These are phyloP conservation scores for Thuja plicata DNA, from an alignment of 83 land plant genomes.

Conservation along the genomic window DNA sequence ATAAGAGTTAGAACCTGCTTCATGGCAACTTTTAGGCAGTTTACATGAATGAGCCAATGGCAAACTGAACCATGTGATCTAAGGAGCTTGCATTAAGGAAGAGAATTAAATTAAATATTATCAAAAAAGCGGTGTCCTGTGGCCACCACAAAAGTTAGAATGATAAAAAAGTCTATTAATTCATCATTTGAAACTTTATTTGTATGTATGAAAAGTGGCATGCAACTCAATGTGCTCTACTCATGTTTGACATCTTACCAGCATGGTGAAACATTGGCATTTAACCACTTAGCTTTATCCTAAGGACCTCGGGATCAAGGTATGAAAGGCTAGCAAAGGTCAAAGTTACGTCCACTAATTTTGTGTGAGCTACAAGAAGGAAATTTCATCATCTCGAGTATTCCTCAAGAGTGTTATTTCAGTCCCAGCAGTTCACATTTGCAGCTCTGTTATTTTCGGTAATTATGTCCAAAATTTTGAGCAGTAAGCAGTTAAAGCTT, in stretches of 20 bases:
- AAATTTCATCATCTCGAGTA: neutral
- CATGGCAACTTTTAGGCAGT: neutral
- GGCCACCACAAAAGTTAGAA: neutral
- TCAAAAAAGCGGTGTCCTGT: neutral
- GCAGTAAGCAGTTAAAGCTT: neutral
- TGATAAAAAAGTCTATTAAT: neutral
- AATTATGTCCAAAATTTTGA: neutral
- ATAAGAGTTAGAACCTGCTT: neutral
- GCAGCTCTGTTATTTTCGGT: neutral
- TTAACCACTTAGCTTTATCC: neutral
- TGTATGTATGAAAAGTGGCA: neutral
- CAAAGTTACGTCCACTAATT: neutral
- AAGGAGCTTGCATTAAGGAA: neutral
- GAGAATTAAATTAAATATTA: neutral
- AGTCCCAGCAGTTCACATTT: neutral
- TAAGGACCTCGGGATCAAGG: slow-evolving; percentile 2
- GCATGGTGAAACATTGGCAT: neutral
- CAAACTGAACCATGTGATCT: neutral
- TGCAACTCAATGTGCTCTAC: neutral
- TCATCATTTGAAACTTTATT: neutral
- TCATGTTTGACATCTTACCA: neutral
- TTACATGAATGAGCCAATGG: neutral
- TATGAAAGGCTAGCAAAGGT: neutral
- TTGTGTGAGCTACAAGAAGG: neutral
- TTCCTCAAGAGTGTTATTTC: neutral